Evolutionary conservation across 108 stramenopile species (phyloP).

Genomic region (Cyclotella sp.): DNA sequence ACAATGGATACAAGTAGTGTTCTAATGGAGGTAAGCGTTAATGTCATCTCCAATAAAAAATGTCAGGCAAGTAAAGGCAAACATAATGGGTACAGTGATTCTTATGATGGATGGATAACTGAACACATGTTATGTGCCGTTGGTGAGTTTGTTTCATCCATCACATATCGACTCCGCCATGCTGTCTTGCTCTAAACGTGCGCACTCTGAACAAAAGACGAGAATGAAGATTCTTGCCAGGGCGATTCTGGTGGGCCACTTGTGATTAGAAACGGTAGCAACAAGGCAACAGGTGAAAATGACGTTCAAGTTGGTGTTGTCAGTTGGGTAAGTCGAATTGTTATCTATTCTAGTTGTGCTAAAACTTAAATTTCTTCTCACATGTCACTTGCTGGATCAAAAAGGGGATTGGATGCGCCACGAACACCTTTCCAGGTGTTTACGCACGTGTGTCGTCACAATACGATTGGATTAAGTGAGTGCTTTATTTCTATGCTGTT

Average conservation of each 20-base stretch:
- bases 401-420: slow-evolving; percentile 46
- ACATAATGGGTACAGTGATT: background rate
- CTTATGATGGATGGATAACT: slow-evolving; percentile 41
- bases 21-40: slow-evolving; percentile 26
- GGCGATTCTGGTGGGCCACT: slow-evolving; percentile 66
- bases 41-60: slow-evolving; percentile 23
- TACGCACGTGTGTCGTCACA: slow-evolving; percentile 31
- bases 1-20: background rate
- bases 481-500: background rate
- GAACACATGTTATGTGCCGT: slow-evolving; percentile 57
- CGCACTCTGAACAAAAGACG: background rate
- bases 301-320: slow-evolving; percentile 58
- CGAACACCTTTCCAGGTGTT: slow-evolving; percentile 54
- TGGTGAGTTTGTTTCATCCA: background rate
- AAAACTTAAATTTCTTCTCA: background rate
- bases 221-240: slow-evolving; percentile 44
- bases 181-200: background rate
- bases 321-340: slow-evolving; percentile 43
- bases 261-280: background rate
- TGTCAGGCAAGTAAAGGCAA: slow-evolving; percentile 24
- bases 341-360: background rate
- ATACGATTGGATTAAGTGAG: slow-evolving; percentile 49
- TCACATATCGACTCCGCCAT: background rate
- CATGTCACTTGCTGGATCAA: background rate
- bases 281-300: background rate